Base-by-base conservation (phyloP, 2,329 filamentous ascomycete genomes). In the Penicillium sp. region DNA sequence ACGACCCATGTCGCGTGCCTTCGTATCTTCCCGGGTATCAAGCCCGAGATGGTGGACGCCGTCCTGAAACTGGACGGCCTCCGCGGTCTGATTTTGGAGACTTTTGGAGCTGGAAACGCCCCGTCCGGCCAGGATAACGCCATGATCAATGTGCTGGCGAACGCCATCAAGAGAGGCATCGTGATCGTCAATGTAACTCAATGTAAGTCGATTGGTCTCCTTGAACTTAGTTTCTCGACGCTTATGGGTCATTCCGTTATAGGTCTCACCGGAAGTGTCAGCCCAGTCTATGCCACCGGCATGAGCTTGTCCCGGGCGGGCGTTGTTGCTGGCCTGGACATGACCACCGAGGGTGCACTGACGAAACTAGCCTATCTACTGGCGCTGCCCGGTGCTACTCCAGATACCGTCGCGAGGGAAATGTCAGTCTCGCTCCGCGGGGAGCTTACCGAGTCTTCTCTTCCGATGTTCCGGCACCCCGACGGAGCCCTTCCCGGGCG, bases 161-260 rank as follows among this genome's bases (percentile, higher is more conserved):
- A 85, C 39, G 91, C 89, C 20, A 89, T 95, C 36, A 78, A 86
- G 65, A 83, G 90, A 52, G 91, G 90, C 33, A 86, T 94, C 58
- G 84, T 94, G 52, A 86, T 96, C 53, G 89, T 96, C 60, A 96
- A 95, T 67, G 86, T 96, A 54, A 95, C 89, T 45, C 92, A 96
- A 75, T 96, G 92, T 78, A 81, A 86, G 61, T 74, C 64, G 57
- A 40, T 40, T 18, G 30, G 20, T 8, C 27, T 35, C 41, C 33
- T 16, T 11, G 31, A 36, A 36, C n/a, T 18, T 35, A 5, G n/a
- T 20, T 28, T 20, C 16, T 50, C 28, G 22, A 27, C 25, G 14
- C 43, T 18, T 39, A 24, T 10, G 5, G n/a, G 11, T 10, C 18
- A 6, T 24, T 13, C 28, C 35, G 1, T 24, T 44, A 11, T 52